These are phyloP conservation scores for Penicillium occitanis DNA, from an alignment of 2,329 filamentous ascomycete species.

Conservation along the genomic window DNA sequence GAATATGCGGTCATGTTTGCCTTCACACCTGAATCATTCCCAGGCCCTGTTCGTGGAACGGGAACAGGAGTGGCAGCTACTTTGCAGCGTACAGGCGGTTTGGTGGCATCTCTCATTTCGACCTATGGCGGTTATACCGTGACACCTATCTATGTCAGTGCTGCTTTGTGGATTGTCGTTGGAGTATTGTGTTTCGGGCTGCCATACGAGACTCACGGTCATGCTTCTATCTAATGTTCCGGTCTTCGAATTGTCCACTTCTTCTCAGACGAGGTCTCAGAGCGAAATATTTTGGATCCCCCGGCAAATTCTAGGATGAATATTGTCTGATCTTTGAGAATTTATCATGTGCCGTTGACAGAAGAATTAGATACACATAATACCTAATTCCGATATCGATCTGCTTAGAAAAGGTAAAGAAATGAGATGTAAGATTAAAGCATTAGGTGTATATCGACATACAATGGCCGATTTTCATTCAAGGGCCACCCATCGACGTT, in stretches of 20 bases:
- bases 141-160: constrained; percentile 49
- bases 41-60: neutral
- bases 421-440: too few relatives aligned
- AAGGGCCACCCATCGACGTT: too few relatives aligned
- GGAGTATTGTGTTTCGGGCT: constrained; percentile 45
- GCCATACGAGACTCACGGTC: constrained; percentile 47
- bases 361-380: neutral
- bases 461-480: too few relatives aligned
- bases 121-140: constrained; percentile 46
- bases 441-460: too few relatives aligned
- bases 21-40: neutral
- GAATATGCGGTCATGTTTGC: constrained; percentile 4
- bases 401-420: too few relatives aligned
- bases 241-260: neutral
- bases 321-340: too few relatives aligned
- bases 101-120: constrained; percentile 46
- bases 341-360: neutral
- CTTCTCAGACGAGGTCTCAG: too few relatives aligned
- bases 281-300: too few relatives aligned
- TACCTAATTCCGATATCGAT: neutral
- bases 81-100: constrained; percentile 22
- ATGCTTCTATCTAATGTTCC: neutral
- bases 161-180: constrained; percentile 47
- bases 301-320: too few relatives aligned
- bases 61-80: neutral